A percentile compares a stretch with the other conserved stretches of the same genome.
Conservation (phyloP, 2,329 filamentous ascomycete genomes). For the Rhinocladiella mackenziei region DNA sequence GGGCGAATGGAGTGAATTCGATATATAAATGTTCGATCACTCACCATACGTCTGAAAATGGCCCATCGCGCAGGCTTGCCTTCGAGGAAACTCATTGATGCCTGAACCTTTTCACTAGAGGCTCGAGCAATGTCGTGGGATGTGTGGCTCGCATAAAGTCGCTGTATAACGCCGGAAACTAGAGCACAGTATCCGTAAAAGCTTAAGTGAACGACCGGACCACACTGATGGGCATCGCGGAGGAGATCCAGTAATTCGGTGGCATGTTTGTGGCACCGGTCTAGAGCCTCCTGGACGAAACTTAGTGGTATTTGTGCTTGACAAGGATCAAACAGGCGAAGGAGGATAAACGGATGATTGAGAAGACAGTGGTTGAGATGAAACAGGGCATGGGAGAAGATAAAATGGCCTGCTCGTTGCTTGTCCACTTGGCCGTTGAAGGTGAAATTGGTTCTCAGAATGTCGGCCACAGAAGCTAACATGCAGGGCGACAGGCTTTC, state of each 20-base stretch:
- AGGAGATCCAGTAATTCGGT: background rate
- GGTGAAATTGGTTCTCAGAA: background rate
- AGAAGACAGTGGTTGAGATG: conserved; percentile 38
- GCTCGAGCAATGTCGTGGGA: conserved; percentile 1
- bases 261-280: conserved; percentile 33
- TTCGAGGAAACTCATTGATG: conserved; percentile 1
- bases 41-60: conserved; percentile 10
- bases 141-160: conserved; percentile 6
- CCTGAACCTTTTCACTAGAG: background rate
- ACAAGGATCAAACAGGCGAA: conserved; percentile 29
- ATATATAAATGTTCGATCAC: background rate
- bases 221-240: background rate
- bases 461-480: background rate
- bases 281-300: conserved; percentile 32
- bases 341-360: conserved; percentile 37
- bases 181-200: conserved; percentile 37
- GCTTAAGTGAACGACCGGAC: conserved; percentile 30
- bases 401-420: conserved; percentile 28
- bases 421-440: background rate
- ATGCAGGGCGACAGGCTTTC: conserved; percentile 24
- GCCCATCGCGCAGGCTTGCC: conserved; percentile 3
- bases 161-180: conserved; percentile 26
- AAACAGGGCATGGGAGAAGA: conserved; percentile 36
- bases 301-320: conserved; percentile 32
- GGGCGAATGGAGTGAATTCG: background rate